A percentile compares a stretch with the other conserved stretches of the same genome.
These are phyloP conservation scores for Arxiozyma heterogenica DNA, from an alignment of 1,139 yeast species.

Conservation along the genomic window DNA sequence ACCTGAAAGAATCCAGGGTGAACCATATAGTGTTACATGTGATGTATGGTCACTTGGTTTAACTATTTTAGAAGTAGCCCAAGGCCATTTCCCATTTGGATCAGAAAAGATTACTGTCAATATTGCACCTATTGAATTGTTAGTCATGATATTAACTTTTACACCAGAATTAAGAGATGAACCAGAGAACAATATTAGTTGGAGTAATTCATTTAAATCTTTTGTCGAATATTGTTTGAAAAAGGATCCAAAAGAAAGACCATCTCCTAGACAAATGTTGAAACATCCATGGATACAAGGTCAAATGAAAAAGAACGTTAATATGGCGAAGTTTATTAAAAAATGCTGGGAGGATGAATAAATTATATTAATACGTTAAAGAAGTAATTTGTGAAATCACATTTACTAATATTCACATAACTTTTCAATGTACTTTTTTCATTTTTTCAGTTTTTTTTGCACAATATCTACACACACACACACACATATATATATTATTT, in stretches of 20 bases:
- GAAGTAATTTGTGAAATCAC: neutral
- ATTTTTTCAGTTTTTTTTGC: neutral
- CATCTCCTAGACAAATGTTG: constrained; percentile 88
- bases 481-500: too few relatives aligned
- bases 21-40: constrained; percentile 86
- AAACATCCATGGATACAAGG: constrained; percentile 85
- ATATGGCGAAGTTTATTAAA: constrained; percentile 78
- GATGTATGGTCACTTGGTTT: constrained; percentile 96
- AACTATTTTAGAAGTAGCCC: constrained; percentile 85
- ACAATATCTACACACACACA: too few relatives aligned
- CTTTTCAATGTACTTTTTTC: neutral
- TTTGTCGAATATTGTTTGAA: constrained; percentile 74
- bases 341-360: constrained; percentile 55
- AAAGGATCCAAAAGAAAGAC: constrained; percentile 71
- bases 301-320: constrained; percentile 58
- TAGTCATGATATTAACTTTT: constrained; percentile 71
- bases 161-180: constrained; percentile 74
- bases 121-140: constrained; percentile 74
- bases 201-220: constrained; percentile 79
- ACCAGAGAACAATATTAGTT: constrained; percentile 61
- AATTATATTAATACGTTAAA: neutral
- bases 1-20: constrained; percentile 92
- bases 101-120: constrained; percentile 32
- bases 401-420: neutral
- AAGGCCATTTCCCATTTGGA: constrained; percentile 69